Evolutionary conservation across 176 grass and related monocot genomes (phyloP), one percentile per base, ranked within the genome.

Genomic region (Panicum miliaceum): DNA sequence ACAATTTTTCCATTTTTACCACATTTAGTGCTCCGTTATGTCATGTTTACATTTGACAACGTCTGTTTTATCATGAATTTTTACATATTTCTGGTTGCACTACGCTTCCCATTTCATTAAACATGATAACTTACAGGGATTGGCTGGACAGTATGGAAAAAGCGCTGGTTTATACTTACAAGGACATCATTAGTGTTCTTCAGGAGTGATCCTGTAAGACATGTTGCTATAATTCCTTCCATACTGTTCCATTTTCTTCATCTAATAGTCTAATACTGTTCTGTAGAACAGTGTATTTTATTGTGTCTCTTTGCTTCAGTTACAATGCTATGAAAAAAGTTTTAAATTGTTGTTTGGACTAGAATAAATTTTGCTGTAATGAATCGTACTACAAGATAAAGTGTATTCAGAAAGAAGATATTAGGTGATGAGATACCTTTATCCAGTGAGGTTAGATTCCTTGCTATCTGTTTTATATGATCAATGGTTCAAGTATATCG

Each of bases 71-170:
- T 46, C 56, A 27, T 69, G 48, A 67, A 90, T 18, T 35, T 48
- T 60, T 83, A 48, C 48, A 83, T 81, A 50, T 75, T 81, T 74
- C n/a, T 56, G 50, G 18, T 56, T 57, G 52, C n/a, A 34, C 20
- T 88, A 57, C 10, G 62, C 57, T 80, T 83, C 25, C 25, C 83
- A 25, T 71, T 79, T 80, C 16, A 83, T 71, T 80, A 71, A 88
- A 51, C 68, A 37, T 52, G 73, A 75, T 84, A 82, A 50, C 13
- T 88, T 83, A 32, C 88, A 97, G 94, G 94, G 71, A 89, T 94
- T 71, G 94, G 91, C 64, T 97, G 94, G 94, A 93, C 94, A 79
- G 90, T 90, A 87, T 97, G 94, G 94, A 97, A 97, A 76, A 97
- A 90, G 63, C 94, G 94, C 29, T 97, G 94, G 94, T 97, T 97